Conservation (phyloP, 345 rosid genomes). For the Salix koriyanagi region DNA sequence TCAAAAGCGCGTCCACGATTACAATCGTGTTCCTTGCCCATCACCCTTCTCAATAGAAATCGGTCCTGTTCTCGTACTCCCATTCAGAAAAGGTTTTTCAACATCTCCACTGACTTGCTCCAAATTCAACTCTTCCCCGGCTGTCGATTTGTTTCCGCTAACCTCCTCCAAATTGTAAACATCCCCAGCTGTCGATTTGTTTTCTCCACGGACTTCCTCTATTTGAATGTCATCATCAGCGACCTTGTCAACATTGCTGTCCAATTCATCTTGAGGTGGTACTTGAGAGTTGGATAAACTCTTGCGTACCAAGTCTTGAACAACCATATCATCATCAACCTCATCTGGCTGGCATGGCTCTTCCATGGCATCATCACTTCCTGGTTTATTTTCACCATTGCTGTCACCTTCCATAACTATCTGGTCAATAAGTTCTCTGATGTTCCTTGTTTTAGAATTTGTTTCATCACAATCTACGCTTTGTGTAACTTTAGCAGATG, state of each 20-base stretch:
- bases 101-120: slow-evolving; percentile 19
- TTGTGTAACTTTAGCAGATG: slow-evolving; percentile 14
- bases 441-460: slow-evolving; percentile 20
- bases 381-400: slow-evolving; percentile 21
- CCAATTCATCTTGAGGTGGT: slow-evolving; percentile 22
- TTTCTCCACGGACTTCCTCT: slow-evolving; percentile 6
- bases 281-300: slow-evolving; percentile 9
- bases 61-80: neutral
- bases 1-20: slow-evolving; percentile 41
- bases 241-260: slow-evolving; percentile 13
- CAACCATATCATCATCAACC: slow-evolving; percentile 18
- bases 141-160: slow-evolving; percentile 17
- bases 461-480: slow-evolving; percentile 16
- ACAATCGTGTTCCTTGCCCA: slow-evolving; percentile 19
- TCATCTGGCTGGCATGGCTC: slow-evolving; percentile 25
- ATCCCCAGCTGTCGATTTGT: slow-evolving; percentile 14
- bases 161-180: slow-evolving; percentile 11
- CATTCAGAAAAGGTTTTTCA: slow-evolving; percentile 8
- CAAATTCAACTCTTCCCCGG: neutral
- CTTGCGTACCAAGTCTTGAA: slow-evolving; percentile 13
- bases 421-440: slow-evolving; percentile 11
- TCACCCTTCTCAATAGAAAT: slow-evolving; percentile 30
- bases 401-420: slow-evolving; percentile 14
- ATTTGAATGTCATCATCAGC: slow-evolving; percentile 8
- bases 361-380: slow-evolving; percentile 16